Evolutionary conservation across 257 asterid species (phyloP).

Genomic region (Solanum pinnatisectum): DNA sequence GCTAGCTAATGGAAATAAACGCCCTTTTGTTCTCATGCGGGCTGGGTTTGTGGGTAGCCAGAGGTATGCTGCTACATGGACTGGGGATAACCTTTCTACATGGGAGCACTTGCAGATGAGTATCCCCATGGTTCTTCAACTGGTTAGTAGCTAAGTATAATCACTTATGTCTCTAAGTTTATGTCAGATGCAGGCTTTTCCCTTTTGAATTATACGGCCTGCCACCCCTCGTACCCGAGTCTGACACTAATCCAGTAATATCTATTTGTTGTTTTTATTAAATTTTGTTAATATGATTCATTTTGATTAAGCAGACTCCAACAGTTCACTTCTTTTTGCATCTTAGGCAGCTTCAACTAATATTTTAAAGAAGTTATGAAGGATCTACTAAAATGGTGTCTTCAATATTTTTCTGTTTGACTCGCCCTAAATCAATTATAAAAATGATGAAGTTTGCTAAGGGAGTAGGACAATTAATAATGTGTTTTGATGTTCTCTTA

Average conservation of each 20-base stretch:
- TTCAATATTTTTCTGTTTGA: neutral
- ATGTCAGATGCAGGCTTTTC: neutral
- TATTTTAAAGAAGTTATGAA: neutral
- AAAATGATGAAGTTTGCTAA: neutral
- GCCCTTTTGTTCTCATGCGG: conserved; percentile 94
- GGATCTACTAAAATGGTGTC: neutral
- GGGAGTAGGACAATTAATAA: neutral
- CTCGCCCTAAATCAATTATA: neutral
- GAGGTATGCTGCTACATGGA: conserved; percentile 97
- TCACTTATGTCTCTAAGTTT: neutral
- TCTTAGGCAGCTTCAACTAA: neutral
- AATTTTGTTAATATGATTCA: neutral
- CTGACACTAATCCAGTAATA: neutral
- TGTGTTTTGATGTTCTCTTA: neutral
- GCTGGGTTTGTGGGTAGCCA: conserved; percentile 98
- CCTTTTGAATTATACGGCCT: neutral
- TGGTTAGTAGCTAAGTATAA: conserved; percentile 38
- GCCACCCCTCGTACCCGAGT: neutral
- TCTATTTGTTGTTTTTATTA: neutral
- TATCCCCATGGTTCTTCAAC: conserved; percentile 84
- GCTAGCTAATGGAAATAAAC: conserved; percentile 56
- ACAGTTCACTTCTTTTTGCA: neutral
- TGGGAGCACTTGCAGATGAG: conserved; percentile 99
- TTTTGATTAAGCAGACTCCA: neutral
- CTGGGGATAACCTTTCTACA: conserved; percentile 92